Evolutionary conservation across 331 rosid genomes (phyloP), one percentile per base, ranked within the genome.

Genomic region (Acacia pycnantha): DNA sequence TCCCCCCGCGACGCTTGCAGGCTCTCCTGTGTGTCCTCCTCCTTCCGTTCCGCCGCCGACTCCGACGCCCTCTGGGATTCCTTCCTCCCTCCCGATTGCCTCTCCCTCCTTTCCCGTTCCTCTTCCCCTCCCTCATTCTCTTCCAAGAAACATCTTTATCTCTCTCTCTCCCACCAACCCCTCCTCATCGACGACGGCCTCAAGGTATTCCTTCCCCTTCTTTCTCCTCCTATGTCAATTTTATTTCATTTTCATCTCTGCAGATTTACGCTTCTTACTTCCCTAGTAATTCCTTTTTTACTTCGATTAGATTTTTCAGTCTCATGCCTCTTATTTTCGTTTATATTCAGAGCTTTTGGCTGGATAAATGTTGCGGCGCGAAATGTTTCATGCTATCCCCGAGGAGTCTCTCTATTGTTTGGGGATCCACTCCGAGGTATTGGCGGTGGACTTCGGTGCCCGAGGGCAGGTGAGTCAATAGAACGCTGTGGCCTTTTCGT

Each of bases 391-490:
- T 89, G 92, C 43, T 89, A 50, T 89, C 87, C 37, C 78, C 92
- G 0, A 87, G 84, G 72, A 43, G 1, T 64, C 82, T 89, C 15
- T 53, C 2, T 15, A 83, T 89, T 72, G 84, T 87, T 6, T 89
- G 92, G 90, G 86, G 78, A 66, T 86, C 79, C 18, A 84, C 91
- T 73, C 94, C 98, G 4, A 81, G 81, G 40, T 92, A 92, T 81
- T 93, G 98, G 98, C 82, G 53, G 44, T 85, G 90, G 90, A 75
- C 24, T 77, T 62, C 81, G 33, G 37, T 51, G 61, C 81, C 73
- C 0, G 85, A 88, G 1, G 18, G 87, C 65, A 88, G 91, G 91
- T 88, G 9, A 8, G 26, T 18, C 13, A 9, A 35, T 67, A 0
- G 27, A 37, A 66, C 6, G 5, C 14, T 8, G 4, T 21, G 46